Base-by-base conservation (phyloP, 2,329 filamentous ascomycete genomes). In the Macrophomina pseudophaseolina region DNA sequence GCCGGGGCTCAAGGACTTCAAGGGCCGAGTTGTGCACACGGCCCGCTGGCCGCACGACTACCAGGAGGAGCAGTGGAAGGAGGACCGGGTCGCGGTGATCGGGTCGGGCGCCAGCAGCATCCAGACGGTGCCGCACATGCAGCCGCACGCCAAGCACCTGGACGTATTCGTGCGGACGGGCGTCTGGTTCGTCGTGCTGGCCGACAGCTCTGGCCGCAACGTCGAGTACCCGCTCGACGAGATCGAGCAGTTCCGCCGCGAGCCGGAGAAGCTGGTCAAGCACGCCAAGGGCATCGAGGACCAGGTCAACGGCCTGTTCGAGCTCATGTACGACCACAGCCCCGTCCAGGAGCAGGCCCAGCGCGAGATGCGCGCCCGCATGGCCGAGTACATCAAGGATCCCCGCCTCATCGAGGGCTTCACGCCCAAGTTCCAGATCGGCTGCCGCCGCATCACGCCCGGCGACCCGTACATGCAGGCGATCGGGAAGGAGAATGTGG, bases 381-480 rank as follows among this genome's bases (percentile, higher is more conserved):
- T 85, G 83, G 77, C 75, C 12, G 81, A 85, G 67, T 80, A 78
- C 63, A 83, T 86, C 71, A 84, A 83, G 68, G 83, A 86, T 67
- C 76, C 84, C 68, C 74, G 83, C 11, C 74, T 85, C 30, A 71
- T 84, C 3, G 72, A 84, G 64, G 82, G 82, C 5, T 83, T 83
- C 65, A 82, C 79, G 5, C 81, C 82, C 0, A 81, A 78, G 16
- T 84, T 81, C 30, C 79, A 78, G 12, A 68, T 83, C 44, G 82
- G 82, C 1, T 84, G 80, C 66, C 76, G 82, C 11, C 70, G 81
- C n/a, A 74, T 84, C 49, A 83, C 81, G 0, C 82, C 82, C 0
- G 83, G 83, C 2, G 82, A 84, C 70, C 82, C 82, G 1, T 85
- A 85, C 69, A 83, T 85, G 79, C 68, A 76, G 51, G 83, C 83